phyloP scores from a whole-genome alignment of 352 stramenopile genomes.

The Phytophthora pini region DNA sequence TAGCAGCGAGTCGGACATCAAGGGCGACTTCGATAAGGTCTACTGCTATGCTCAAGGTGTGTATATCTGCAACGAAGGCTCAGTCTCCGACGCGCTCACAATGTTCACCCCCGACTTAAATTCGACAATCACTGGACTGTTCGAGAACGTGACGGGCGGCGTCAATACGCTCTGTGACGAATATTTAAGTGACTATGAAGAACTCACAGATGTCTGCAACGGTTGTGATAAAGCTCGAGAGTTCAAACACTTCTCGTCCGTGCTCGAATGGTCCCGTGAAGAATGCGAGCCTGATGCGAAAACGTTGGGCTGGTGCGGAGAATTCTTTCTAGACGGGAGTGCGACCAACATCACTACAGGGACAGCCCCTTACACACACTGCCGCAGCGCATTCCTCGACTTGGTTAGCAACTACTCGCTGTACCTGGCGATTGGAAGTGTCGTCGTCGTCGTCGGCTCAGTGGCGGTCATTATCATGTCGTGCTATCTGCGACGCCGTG shows the following conservation, averaged over 20 bases:
- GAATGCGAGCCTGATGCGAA: constrained; percentile 50
- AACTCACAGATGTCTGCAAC: constrained; percentile 57
- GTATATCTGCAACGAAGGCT: constrained; percentile 70
- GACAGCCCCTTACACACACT: constrained; percentile 56
- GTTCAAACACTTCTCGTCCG: constrained; percentile 63
- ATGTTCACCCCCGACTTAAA: constrained; percentile 57
- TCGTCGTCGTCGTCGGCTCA: constrained; percentile 46
- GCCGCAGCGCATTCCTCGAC: constrained; percentile 50
- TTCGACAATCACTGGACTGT: constrained; percentile 30
- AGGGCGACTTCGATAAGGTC: constrained; percentile 61
- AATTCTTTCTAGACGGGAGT: constrained; percentile 52
- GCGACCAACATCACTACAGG: constrained; percentile 32
- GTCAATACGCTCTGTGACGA: constrained; percentile 71
- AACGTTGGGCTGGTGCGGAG: constrained; percentile 71
- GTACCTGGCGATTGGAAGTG: constrained; percentile 44
- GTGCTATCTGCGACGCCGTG: constrained; percentile 50
- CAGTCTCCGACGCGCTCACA: constrained; percentile 46
- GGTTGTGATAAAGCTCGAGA: constrained; percentile 61
- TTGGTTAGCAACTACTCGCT: constrained; percentile 47
- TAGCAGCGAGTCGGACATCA: constrained; percentile 47
- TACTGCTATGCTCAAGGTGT: constrained; percentile 79
- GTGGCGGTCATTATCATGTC: constrained; percentile 56
- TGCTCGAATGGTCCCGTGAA: constrained; percentile 83
- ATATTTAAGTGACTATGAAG: constrained; percentile 36
- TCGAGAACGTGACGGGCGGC: constrained; percentile 51